phyloP scores from a whole-genome alignment of 1,284 basidiomycete species.

The Grifola frondosa region DNA sequence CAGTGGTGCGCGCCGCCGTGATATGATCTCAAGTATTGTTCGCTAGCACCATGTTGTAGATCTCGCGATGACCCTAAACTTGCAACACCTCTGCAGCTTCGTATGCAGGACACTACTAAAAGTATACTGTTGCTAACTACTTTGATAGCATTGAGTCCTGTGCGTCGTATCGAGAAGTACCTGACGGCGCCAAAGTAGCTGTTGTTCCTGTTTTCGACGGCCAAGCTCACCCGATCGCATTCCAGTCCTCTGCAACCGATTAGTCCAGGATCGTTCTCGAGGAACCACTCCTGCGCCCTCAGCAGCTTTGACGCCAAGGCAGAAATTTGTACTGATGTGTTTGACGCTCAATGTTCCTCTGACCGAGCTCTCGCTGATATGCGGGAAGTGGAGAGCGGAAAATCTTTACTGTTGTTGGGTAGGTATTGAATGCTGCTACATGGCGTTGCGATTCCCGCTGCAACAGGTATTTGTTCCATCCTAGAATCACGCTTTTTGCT shows the following conservation, averaged over 20 bases:
- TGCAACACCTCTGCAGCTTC: no score
- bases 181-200: constrained; percentile 69
- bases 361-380: constrained; percentile 78
- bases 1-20: no score
- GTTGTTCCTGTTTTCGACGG: constrained; percentile 56
- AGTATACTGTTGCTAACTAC: constrained; percentile 6
- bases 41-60: no score
- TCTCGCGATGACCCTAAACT: no score
- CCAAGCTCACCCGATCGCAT: constrained; percentile 60
- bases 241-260: constrained; percentile 83
- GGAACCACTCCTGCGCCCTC: constrained; percentile 51
- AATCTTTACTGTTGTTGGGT: constrained; percentile 78
- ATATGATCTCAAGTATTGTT: no score
- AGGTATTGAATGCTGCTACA: no score
- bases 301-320: constrained; percentile 66
- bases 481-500: no score
- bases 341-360: constrained; percentile 76
- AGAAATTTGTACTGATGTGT: constrained; percentile 82
- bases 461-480: no score
- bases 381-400: constrained; percentile 83
- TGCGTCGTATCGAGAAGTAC: constrained; percentile 91
- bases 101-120: no score
- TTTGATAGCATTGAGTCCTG: constrained; percentile 70
- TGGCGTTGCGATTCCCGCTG: no score
- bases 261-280: constrained; percentile 77